phyloP scores from a whole-genome alignment of 2,329 filamentous ascomycete species.

The Ophiocordyceps camponoti-rufipedis region DNA sequence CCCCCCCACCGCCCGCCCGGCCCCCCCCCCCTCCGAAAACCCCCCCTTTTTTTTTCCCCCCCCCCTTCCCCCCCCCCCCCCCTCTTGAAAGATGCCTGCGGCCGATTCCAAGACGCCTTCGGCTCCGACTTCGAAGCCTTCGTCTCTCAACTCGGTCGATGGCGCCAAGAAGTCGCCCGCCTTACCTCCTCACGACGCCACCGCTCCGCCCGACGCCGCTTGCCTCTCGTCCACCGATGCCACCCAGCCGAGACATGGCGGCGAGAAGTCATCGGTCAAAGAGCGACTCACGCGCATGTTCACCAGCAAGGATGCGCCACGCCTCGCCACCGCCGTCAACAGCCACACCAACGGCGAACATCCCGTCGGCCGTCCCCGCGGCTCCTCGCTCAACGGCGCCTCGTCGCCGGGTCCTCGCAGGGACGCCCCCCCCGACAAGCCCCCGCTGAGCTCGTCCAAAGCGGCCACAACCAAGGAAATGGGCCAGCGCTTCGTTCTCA shows the following conservation, averaged over 20 bases:
- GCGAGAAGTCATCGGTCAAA: slow-evolving; percentile 44
- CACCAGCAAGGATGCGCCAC: slow-evolving; percentile 33
- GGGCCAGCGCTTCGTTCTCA: slow-evolving; percentile 31
- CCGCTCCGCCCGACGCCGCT: slow-evolving; percentile 11
- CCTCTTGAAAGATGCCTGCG: slow-evolving; percentile 18
- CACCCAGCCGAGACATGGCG: slow-evolving; percentile 11
- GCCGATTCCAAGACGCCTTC: slow-evolving; percentile 19
- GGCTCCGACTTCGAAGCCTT: slow-evolving; percentile 26
- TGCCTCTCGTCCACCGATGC: slow-evolving; percentile 6
- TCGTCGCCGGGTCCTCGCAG: slow-evolving; percentile 22
- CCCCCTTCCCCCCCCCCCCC: no score
- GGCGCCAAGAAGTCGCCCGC: slow-evolving; percentile 19
- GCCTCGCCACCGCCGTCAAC: slow-evolving; percentile 7
- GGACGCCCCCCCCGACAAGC: slow-evolving; percentile 11
- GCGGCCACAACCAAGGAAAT: slow-evolving; percentile 14
- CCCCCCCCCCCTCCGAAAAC: no score
- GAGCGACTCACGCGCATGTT: slow-evolving; percentile 49
- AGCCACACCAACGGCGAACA: slow-evolving; percentile 13
- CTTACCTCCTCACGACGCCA: slow-evolving; percentile 20
- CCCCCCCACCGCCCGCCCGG: no score
- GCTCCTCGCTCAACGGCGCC: slow-evolving; percentile 15
- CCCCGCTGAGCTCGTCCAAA: slow-evolving; percentile 12
- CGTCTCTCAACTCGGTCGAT: slow-evolving; percentile 30
- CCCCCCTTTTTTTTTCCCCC: no score
- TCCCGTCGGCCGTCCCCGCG: slow-evolving; percentile 13